phyloP scores from a whole-genome alignment of 2,329 filamentous ascomycete species.

The Colletotrichum sansevieriae region DNA sequence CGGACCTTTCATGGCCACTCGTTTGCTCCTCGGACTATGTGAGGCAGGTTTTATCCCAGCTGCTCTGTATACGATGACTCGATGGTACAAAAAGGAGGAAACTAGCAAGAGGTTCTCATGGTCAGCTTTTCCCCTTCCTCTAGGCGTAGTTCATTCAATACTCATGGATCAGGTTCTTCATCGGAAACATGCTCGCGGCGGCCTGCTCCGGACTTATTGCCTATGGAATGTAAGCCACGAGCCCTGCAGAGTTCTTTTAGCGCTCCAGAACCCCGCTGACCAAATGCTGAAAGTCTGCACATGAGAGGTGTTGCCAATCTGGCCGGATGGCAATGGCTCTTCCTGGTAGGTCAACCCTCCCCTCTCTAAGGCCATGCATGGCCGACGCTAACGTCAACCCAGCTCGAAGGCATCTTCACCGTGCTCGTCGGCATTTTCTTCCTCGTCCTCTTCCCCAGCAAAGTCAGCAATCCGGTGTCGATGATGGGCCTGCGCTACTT shows the following conservation, averaged over 20 bases:
- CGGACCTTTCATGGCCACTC: conserved; percentile 52
- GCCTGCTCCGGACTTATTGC: conserved; percentile 57
- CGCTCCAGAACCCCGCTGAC: not conserved
- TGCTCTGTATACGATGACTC: conserved; percentile 60
- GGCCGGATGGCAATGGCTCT: conserved; percentile 53
- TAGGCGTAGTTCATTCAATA: too few relatives aligned
- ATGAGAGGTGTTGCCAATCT: conserved; percentile 50
- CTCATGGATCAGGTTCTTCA: conserved; percentile 50
- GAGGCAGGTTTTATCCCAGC: conserved; percentile 62
- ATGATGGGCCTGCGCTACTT: conserved; percentile 50
- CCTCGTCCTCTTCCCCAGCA: conserved; percentile 48
- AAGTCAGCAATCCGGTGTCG: conserved; percentile 48
- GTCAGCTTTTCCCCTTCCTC: not conserved
- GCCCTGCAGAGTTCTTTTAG: too few relatives aligned
- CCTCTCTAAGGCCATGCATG: too few relatives aligned
- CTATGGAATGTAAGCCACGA: conserved; percentile 52
- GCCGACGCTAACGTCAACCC: not conserved
- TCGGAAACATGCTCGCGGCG: conserved; percentile 58
- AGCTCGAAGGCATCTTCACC: conserved; percentile 55
- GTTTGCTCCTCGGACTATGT: conserved; percentile 49
- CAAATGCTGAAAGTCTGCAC: conserved; percentile 44
- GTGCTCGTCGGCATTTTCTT: conserved; percentile 50
- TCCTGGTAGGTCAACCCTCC: conserved; percentile 43
- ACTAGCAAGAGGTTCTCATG: conserved; percentile 59
- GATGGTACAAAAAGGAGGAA: conserved; percentile 61